These are phyloP conservation scores for Torrubiella hemipterigena DNA, from an alignment of 2,329 filamentous ascomycete species.

Conservation along the genomic window DNA sequence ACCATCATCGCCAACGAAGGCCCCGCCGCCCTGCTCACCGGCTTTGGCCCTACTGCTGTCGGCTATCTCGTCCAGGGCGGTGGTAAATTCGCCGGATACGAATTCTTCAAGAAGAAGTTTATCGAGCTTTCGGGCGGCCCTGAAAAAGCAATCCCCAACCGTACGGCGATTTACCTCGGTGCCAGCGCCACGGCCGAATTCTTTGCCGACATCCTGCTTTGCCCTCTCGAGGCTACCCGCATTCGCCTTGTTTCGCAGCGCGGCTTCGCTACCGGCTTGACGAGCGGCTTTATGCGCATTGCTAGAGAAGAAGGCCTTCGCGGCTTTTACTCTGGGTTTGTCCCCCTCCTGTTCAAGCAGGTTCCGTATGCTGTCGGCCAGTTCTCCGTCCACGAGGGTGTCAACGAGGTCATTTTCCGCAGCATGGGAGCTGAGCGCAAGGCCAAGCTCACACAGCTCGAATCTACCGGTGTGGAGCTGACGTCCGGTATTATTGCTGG, in stretches of 20 bases:
- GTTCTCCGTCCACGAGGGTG: conserved; percentile 89
- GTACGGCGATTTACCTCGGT: conserved; percentile 57
- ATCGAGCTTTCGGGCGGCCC: conserved; percentile 54
- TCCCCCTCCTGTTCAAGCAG: conserved; percentile 77
- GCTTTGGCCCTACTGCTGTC: conserved; percentile 73
- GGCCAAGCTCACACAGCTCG: conserved; percentile 53
- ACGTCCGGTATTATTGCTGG: conserved; percentile 77
- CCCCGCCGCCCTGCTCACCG: conserved; percentile 66
- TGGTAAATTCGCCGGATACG: conserved; percentile 85
- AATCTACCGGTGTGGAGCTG: conserved; percentile 74
- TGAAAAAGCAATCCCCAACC: conserved; percentile 28
- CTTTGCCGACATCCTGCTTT: conserved; percentile 70
- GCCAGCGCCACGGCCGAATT: conserved; percentile 59
- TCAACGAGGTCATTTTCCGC: conserved; percentile 63
- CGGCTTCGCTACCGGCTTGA: conserved; percentile 60
- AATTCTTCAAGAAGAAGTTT: conserved; percentile 86
- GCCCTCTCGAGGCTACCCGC: conserved; percentile 76
- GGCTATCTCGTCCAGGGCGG: conserved; percentile 86
- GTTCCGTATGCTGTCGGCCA: conserved; percentile 90
- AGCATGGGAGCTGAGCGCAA: conserved; percentile 55
- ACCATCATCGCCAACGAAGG: conserved; percentile 72
- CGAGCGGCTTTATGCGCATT: conserved; percentile 64
- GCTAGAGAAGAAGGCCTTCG: conserved; percentile 61
- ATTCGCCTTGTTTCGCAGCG: conserved; percentile 72
- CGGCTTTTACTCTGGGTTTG: conserved; percentile 87